Evolutionary conservation across 2,329 filamentous ascomycete genomes (phyloP).

Genomic region (Diaporthe sp.): DNA sequence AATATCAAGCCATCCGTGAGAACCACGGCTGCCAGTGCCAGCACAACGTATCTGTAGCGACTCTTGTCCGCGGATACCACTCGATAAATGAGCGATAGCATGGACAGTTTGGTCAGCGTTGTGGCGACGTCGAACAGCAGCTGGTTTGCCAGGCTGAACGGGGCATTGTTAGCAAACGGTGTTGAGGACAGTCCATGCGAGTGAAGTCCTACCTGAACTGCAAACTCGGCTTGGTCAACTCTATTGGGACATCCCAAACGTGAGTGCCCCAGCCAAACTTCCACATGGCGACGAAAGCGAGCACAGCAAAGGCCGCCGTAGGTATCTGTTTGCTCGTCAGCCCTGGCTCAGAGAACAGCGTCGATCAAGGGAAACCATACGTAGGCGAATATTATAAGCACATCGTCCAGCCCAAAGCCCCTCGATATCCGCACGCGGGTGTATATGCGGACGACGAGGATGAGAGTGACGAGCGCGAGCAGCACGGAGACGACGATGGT

Average conservation of each 20-base stretch:
- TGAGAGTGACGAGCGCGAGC: slow-evolving; percentile 47
- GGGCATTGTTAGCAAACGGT: background rate
- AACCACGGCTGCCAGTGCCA: slow-evolving; percentile 50
- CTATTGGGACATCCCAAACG: slow-evolving; percentile 51
- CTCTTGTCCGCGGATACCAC: slow-evolving; percentile 51
- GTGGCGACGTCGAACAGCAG: slow-evolving; percentile 56
- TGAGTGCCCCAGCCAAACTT: slow-evolving; percentile 51
- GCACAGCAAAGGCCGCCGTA: slow-evolving; percentile 50
- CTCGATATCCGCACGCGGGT: slow-evolving; percentile 52
- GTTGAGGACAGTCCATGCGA: slow-evolving; percentile 10
- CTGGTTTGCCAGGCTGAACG: slow-evolving; percentile 49
- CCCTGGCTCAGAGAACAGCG: background rate
- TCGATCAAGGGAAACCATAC: slow-evolving; percentile 45
- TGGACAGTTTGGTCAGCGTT: slow-evolving; percentile 57
- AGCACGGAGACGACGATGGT: slow-evolving; percentile 48
- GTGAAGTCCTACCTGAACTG: slow-evolving; percentile 47
- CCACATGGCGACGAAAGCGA: slow-evolving; percentile 48
- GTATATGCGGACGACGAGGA: slow-evolving; percentile 54
- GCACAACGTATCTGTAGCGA: slow-evolving; percentile 50
- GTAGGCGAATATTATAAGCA: slow-evolving; percentile 54
- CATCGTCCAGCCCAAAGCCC: slow-evolving; percentile 55
- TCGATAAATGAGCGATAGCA: slow-evolving; percentile 56
- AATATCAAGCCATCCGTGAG: slow-evolving; percentile 52
- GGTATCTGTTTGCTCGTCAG: slow-evolving; percentile 47
- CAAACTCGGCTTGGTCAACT: slow-evolving; percentile 45